Evolutionary conservation across 306 rosid genomes (phyloP), one percentile per base, ranked within the genome.

Genomic region (Mimosa bimucronata): DNA sequence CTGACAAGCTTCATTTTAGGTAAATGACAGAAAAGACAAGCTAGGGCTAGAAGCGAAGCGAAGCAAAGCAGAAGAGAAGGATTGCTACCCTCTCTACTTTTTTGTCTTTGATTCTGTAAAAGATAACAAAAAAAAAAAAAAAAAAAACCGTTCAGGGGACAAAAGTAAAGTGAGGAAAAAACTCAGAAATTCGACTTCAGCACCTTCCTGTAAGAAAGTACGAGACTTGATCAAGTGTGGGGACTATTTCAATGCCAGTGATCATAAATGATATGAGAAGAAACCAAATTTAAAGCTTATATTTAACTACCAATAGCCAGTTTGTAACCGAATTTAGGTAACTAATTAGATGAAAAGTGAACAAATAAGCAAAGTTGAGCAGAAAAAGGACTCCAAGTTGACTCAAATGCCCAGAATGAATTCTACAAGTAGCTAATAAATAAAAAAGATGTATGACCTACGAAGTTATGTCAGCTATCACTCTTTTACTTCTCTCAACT

Each of bases 1-100:
- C 85, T 85, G 67, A 85, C 88, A 34, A 85, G 88, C 85, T 81
- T 85, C 88, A 85, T 85, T 34, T n/a, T 78, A 14, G 81, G n/a
- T 4, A 18, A 25, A 14, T n/a, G n/a, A 37, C 46, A 74, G 61
- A 7, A 38, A 58, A 31, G 16, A n/a, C 14, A 16, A 50, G 79
- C 71, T 28, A 76, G 31, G 10, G 58, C 79, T 75, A 46, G n/a
- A n/a, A n/a, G n/a, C n/a, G 30, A 61, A 53, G n/a, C 64, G 34
- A 26, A 25, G 62, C n/a, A 28, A 16, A 67, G 60, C 67, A 41
- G 75, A 50, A 78, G 74, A 40, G 18, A 3, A 13, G 11, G 73
- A 19, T 38, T 9, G 28, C 30, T 10, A 3, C 50, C 73, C 30
- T 37, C 50, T 67, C 30, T 38, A 18, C n/a, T 10, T 67, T 10